Conservation (phyloP, 1,139 yeast species). For the Hanseniaspora uvarum region DNA sequence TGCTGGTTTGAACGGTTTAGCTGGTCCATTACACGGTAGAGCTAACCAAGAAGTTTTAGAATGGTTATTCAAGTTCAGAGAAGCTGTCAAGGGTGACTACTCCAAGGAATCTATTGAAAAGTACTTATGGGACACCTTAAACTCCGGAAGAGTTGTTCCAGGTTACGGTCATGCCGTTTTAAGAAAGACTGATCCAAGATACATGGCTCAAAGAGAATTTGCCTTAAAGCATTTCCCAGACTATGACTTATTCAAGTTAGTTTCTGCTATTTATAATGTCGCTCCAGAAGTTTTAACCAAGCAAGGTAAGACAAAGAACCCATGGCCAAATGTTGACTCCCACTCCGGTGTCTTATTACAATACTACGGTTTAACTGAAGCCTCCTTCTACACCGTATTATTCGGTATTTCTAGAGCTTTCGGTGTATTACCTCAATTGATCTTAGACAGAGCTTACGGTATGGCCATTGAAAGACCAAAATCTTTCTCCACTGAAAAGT, state of each 20-base stretch:
- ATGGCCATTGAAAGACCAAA: conserved; percentile 96
- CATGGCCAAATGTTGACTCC: conserved; percentile 98
- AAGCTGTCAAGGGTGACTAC: conserved; percentile 31
- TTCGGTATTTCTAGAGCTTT: conserved; percentile 97
- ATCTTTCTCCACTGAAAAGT: conserved; percentile 64
- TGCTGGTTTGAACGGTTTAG: conserved; percentile 38
- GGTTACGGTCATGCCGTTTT: conserved; percentile 41
- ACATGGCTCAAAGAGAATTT: conserved; percentile 88
- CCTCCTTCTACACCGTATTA: conserved; percentile 91
- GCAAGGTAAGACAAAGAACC: conserved; percentile 98
- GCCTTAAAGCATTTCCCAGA: conserved; percentile 97
- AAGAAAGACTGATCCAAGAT: conserved; percentile 37
- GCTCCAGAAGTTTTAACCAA: conserved; percentile 91
- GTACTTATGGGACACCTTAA: conserved; percentile 35
- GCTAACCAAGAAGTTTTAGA: conserved; percentile 40
- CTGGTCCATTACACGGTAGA: conserved; percentile 39
- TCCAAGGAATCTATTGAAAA: conserved; percentile 30
- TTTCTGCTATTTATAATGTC: conserved; percentile 80
- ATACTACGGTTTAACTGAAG: conserved; percentile 93
- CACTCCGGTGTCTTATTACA: conserved; percentile 95
- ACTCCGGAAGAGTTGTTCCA: conserved; percentile 37
- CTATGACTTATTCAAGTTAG: conserved; percentile 83
- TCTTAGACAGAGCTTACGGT: conserved; percentile 92
- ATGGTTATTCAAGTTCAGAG: conserved; percentile 31
- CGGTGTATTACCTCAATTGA: conserved; percentile 94